Conservation (phyloP, 2,329 filamentous ascomycete species). For the Ophiocordyceps polyrhachis-furcata region DNA sequence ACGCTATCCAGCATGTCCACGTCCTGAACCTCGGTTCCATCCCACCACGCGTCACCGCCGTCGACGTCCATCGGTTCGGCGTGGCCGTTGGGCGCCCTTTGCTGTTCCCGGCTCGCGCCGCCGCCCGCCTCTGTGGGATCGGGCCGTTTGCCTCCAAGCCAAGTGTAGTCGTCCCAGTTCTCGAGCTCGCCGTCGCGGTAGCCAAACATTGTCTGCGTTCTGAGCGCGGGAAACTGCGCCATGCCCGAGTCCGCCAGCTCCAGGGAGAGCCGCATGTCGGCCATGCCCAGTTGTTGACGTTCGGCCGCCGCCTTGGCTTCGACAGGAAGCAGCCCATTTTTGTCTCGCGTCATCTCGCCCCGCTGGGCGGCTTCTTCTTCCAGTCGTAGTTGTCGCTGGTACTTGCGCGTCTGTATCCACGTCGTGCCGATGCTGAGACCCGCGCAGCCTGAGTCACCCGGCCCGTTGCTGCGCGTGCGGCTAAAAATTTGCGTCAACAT, state of each 20-base stretch:
- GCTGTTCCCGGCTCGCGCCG: not conserved
- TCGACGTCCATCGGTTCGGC: constrained; percentile 42
- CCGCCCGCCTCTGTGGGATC: constrained; percentile 10
- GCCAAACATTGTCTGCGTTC: constrained; percentile 48
- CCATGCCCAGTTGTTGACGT: constrained; percentile 53
- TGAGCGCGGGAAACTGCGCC: constrained; percentile 58
- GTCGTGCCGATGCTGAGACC: constrained; percentile 46
- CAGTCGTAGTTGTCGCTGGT: constrained; percentile 50
- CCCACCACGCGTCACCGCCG: constrained; percentile 38
- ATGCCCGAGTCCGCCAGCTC: constrained; percentile 60
- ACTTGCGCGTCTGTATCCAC: constrained; percentile 65
- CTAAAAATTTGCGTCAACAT: constrained; percentile 43
- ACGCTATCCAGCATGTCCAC: constrained; percentile 33
- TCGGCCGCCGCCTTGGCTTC: constrained; percentile 61
- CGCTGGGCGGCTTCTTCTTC: constrained; percentile 57
- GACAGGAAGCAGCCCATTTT: constrained; percentile 59
- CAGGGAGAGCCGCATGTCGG: constrained; percentile 59
- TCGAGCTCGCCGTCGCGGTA: constrained; percentile 65
- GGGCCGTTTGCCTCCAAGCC: constrained; percentile 21
- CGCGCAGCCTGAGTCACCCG: constrained; percentile 40
- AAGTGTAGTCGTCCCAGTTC: constrained; percentile 41
- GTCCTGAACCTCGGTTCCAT: constrained; percentile 35
- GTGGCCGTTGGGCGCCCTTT: constrained; percentile 26
- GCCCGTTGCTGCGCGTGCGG: constrained; percentile 45
- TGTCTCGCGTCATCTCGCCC: constrained; percentile 59